phyloP scores from a whole-genome alignment of 345 rosid genomes.

The Salix caprea region DNA sequence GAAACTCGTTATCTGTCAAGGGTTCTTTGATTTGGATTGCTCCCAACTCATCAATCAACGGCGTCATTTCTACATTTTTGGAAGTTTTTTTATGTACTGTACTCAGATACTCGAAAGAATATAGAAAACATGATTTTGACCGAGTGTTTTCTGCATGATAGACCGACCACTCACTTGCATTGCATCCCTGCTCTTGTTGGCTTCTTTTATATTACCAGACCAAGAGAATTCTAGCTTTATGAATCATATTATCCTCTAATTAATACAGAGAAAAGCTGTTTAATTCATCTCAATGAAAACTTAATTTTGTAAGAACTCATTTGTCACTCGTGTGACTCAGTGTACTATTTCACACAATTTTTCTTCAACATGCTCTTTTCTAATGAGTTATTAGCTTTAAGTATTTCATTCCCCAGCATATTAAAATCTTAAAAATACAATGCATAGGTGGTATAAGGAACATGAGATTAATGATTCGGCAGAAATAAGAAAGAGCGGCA shows the following conservation, averaged over 20 bases:
- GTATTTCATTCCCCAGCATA: background rate
- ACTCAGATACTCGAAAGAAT: background rate
- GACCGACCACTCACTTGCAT: background rate
- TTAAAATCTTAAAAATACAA: background rate
- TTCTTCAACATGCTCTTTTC: background rate
- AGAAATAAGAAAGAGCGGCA: background rate
- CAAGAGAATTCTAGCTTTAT: background rate
- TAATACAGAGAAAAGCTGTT: background rate
- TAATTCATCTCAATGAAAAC: background rate
- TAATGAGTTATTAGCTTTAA: background rate
- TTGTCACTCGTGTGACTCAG: background rate
- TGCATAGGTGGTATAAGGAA: background rate
- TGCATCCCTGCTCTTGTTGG: background rate
- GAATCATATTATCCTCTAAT: background rate
- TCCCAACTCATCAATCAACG: background rate
- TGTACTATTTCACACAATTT: background rate
- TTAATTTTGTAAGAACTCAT: background rate
- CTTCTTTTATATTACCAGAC: background rate
- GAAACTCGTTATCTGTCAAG: background rate
- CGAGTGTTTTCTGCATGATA: background rate
- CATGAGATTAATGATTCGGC: background rate
- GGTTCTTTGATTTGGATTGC: background rate
- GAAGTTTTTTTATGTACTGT: background rate
- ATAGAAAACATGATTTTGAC: background rate
- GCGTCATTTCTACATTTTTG: background rate